Evolutionary conservation across 805 yeast species (phyloP), one percentile per base, ranked within the genome.

Genomic region (Yamadazyma phyllophila): DNA sequence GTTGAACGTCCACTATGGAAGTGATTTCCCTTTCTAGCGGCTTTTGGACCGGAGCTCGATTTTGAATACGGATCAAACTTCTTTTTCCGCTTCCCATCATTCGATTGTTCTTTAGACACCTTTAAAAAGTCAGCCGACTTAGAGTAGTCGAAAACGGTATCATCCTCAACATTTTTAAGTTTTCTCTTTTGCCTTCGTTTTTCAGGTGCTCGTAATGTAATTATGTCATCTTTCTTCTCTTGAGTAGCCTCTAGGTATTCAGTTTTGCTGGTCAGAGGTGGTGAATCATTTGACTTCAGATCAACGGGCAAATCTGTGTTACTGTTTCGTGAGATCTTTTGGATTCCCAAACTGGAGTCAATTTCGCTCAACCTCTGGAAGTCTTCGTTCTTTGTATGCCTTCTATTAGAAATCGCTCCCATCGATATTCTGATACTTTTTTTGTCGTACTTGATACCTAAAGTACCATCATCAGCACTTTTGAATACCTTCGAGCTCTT

Each of bases 61-160:
- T 67, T 70, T 5, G 73, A 60, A 51, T 81, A 84, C 3, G 90
- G 89, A 62, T 84, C 84, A 51, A 79, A 84, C 58, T 74, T 74
- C 41, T 50, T 54, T 10, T 55, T 46, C 29, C 7, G 15, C 46
- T n/a, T 52, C 50, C 34, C 14, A 52, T 36, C 36, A 51, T 29
- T 29, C 36, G 26, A 45, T 29, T 33, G 39, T 24, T 48, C 48
- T 9, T 58, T 58, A 47, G 29, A 26, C 36, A 79, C 58, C 17
- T n/a, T 14, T n/a, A 14, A n/a, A 11, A 78, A 63, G 45, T 70
- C 76, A 26, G 71, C 70, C 12, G 74, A 71, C 29, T 60, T 68
- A 0, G 61, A 53, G 50, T 78, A 80, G 54, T 81, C 82, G 39
- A 80, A 56, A 6, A 62, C 60, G 10, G 65, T 62, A 11, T 48